These are phyloP conservation scores for Aspergillus saccharolyticus DNA, from an alignment of 495 filamentous ascomycete species.

Conservation along the genomic window DNA sequence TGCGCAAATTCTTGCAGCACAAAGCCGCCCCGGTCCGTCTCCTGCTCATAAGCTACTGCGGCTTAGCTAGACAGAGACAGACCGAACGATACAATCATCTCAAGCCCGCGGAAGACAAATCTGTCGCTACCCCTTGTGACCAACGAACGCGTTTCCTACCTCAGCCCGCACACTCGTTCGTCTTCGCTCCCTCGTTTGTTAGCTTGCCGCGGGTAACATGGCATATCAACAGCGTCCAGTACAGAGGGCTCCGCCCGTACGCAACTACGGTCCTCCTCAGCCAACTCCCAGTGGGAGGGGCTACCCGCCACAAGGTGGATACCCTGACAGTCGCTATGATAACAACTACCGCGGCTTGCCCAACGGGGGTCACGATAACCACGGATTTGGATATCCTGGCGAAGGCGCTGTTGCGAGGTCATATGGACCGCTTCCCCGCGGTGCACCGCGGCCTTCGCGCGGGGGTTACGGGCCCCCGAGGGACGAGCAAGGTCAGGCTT, in stretches of 20 bases:
- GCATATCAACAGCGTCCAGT: slow-evolving; percentile 28
- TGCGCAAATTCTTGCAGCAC: neutral
- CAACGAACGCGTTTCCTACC: neutral
- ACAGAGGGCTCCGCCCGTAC: slow-evolving; percentile 45
- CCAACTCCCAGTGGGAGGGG: slow-evolving; percentile 18
- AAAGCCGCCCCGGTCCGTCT: neutral
- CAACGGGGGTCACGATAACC: slow-evolving; percentile 39
- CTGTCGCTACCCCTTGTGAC: neutral
- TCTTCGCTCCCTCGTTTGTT: neutral
- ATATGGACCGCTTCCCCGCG: slow-evolving; percentile 34
- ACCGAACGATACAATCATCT: neutral
- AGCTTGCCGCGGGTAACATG: slow-evolving; percentile 18
- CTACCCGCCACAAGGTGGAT: slow-evolving; percentile 43
- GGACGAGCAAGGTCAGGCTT: slow-evolving; percentile 48
- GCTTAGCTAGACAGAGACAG: neutral
- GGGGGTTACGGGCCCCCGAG: slow-evolving; percentile 25
- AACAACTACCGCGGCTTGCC: slow-evolving; percentile 34
- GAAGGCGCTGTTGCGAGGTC: slow-evolving; percentile 44
- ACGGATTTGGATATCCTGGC: slow-evolving; percentile 47
- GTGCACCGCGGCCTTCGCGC: slow-evolving; percentile 30
- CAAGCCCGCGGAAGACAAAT: neutral
- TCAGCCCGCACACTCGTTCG: neutral
- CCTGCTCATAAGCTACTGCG: neutral
- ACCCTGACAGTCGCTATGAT: slow-evolving; percentile 44
- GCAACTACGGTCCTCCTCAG: slow-evolving; percentile 45